A percentile compares a stretch with the other conserved stretches of the same genome.
phyloP scores from a whole-genome alignment of 176 grass and related monocot species.

The Themeda triandra region DNA sequence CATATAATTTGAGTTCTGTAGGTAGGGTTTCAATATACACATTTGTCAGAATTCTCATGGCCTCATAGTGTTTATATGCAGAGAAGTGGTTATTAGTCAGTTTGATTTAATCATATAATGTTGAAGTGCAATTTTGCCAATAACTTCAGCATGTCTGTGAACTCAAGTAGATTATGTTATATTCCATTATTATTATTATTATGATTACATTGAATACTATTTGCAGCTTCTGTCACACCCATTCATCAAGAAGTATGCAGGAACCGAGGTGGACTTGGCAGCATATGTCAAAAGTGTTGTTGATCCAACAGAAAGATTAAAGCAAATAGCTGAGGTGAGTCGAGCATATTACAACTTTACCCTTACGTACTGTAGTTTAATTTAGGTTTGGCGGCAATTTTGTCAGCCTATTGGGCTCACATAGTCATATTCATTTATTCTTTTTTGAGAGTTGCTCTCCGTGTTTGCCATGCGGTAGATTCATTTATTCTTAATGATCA shows the following conservation, averaged over 20 bases:
- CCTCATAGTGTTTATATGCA: background rate
- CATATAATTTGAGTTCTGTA: background rate
- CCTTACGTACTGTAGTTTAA: constrained; percentile 12
- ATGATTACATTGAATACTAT: constrained; percentile 32
- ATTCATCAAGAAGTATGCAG: constrained; percentile 76
- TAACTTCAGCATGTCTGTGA: constrained; percentile 1
- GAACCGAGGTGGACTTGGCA: constrained; percentile 54
- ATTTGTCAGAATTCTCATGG: background rate
- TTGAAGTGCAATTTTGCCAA: background rate
- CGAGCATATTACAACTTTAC: constrained; percentile 4
- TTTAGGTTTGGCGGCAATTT: background rate
- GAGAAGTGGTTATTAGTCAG: background rate
- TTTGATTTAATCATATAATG: constrained; percentile 11
- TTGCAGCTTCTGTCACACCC: constrained; percentile 80
- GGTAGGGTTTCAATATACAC: background rate
- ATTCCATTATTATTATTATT: background rate
- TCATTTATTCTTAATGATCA: background rate
- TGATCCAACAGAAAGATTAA: constrained; percentile 72
- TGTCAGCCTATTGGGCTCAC: background rate
- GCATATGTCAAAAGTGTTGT: constrained; percentile 73
- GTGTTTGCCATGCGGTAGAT: no score
- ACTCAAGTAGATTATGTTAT: constrained; percentile 11
- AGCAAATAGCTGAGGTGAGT: constrained; percentile 92
- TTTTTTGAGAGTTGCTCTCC: no score
- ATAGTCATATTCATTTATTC: background rate